These are phyloP conservation scores for Neohortaea acidophila DNA, from an alignment of 495 filamentous ascomycete species.

Conservation along the genomic window DNA sequence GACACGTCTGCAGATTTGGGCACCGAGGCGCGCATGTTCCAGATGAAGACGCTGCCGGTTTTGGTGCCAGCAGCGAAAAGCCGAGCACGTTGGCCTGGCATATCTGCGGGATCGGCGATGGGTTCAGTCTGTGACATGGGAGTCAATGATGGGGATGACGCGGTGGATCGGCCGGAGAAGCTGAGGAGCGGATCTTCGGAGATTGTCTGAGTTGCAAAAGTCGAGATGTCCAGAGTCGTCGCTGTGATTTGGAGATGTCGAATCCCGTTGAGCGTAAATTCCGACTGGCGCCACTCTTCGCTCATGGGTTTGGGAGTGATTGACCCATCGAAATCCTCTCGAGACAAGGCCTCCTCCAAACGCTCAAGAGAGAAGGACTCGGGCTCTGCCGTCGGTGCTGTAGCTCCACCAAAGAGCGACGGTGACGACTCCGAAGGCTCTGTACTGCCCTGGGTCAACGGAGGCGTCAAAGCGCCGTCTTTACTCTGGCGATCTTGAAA, in stretches of 20 bases:
- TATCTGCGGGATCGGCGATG: slow-evolving; percentile 31
- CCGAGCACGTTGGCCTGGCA: slow-evolving; percentile 74
- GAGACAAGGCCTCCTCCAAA: slow-evolving; percentile 14
- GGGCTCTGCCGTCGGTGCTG: slow-evolving; percentile 1
- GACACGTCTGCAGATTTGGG: slow-evolving; percentile 35
- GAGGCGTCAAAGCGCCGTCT: slow-evolving; percentile 7
- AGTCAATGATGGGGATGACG: slow-evolving; percentile 43
- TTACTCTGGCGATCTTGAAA: slow-evolving; percentile 11
- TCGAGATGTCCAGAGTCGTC: slow-evolving; percentile 61
- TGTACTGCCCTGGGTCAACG: slow-evolving; percentile 13
- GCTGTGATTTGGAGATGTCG: slow-evolving; percentile 48
- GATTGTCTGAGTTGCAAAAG: slow-evolving; percentile 48
- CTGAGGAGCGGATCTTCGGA: slow-evolving; percentile 61
- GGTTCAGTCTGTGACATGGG: slow-evolving; percentile 37
- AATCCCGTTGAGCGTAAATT: slow-evolving; percentile 38
- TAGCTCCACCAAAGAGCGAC: slow-evolving; percentile 29
- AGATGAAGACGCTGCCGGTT: slow-evolving; percentile 61
- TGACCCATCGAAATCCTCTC: slow-evolving; percentile 10
- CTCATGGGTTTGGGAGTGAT: slow-evolving; percentile 18
- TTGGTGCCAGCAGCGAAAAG: slow-evolving; percentile 69
- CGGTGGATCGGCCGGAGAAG: slow-evolving; percentile 37
- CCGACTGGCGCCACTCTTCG: slow-evolving; percentile 48
- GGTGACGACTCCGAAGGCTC: slow-evolving; percentile 18
- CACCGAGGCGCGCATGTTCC: slow-evolving; percentile 61
- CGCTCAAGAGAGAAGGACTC: slow-evolving; percentile 11